Base-by-base conservation (phyloP, 805 yeast genomes). In the Yamadazyma nakazawae region DNA sequence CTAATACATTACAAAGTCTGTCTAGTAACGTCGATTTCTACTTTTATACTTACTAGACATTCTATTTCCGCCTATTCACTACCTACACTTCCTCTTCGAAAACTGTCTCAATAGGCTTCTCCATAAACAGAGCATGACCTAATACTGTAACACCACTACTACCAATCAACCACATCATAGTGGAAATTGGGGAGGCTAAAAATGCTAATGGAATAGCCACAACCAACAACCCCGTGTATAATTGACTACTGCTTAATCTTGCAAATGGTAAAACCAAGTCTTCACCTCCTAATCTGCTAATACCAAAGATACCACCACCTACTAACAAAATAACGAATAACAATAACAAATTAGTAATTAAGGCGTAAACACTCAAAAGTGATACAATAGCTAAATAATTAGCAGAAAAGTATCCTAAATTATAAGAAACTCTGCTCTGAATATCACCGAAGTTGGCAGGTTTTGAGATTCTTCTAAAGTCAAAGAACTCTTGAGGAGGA, bases 401-500 rank as follows among this genome's bases (percentile, higher is more conserved):
- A 45, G 96, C 84, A 48, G 88, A 83, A 70, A 82, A 94, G 70
- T 92, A 86, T 39, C 88, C 82, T 65, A 94, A 71, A 68, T 94
- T 94, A 76, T 81, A 94, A 38, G 85, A 70, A 36, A 92, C 88
- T 66, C 99, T 82, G 56, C 87, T 80, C 70, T 94, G 99, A 42
- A 87, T 74, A 55, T 94, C 99, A 41, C 85, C 82, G 64, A 90
- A 85, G 66, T 89, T 90, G 45, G 80, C 82, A 17, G 99, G 99
- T 64, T 89, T 90, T 32, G 96, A 86, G 51, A 94, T 66, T 63
- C 96, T 84, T 67, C 90, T 86, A 61, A 87, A 68, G 64, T 94
- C 97, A 61, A 94, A 88, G 63, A 94, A 94, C 64, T 94, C 99
- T 66, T 85, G 94, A 36, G 95, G 91, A 32, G 97, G 88, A 61